Percentiles rank a stretch among this genome's conserved stretches.
These are phyloP conservation scores for Discostella stelligeroides DNA, from an alignment of 108 stramenopile species.

Conservation along the genomic window DNA sequence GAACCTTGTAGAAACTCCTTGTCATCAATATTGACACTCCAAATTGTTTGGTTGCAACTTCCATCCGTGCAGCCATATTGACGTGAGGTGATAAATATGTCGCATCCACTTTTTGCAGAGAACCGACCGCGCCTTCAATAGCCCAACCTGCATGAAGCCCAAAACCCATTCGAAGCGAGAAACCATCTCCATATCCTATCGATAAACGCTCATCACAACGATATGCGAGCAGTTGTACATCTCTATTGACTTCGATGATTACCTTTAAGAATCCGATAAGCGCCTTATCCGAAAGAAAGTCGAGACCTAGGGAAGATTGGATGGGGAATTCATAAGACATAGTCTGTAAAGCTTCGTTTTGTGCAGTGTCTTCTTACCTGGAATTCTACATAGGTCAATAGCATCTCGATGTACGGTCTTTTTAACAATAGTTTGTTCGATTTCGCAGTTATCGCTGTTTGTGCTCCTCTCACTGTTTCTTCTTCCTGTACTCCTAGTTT, in stretches of 20 bases:
- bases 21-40: slow-evolving; percentile 75
- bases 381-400: slow-evolving; percentile 50
- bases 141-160: slow-evolving; percentile 98
- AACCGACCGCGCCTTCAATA: slow-evolving; percentile 94
- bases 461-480: slow-evolving; percentile 20
- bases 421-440: slow-evolving; percentile 3
- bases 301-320: slow-evolving; percentile 59
- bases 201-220: slow-evolving; percentile 56
- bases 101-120: slow-evolving; percentile 92
- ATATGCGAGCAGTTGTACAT: slow-evolving; percentile 67
- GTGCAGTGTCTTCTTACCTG: slow-evolving; percentile 21
- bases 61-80: slow-evolving; percentile 95
- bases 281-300: slow-evolving; percentile 78
- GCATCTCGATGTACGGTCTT: slow-evolving; percentile 7
- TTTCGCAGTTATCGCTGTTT: not conserved
- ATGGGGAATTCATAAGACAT: not conserved
- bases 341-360: not conserved
- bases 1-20: slow-evolving; percentile 46
- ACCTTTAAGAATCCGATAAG: slow-evolving; percentile 83
- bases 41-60: slow-evolving; percentile 88
- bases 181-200: slow-evolving; percentile 35
- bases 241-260: slow-evolving; percentile 79
- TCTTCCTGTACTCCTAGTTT: not conserved
- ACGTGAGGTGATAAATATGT: slow-evolving; percentile 96
- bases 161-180: slow-evolving; percentile 68